These are phyloP conservation scores for Citrus cavaleriei DNA, from an alignment of 345 rosid genomes.

Conservation along the genomic window DNA sequence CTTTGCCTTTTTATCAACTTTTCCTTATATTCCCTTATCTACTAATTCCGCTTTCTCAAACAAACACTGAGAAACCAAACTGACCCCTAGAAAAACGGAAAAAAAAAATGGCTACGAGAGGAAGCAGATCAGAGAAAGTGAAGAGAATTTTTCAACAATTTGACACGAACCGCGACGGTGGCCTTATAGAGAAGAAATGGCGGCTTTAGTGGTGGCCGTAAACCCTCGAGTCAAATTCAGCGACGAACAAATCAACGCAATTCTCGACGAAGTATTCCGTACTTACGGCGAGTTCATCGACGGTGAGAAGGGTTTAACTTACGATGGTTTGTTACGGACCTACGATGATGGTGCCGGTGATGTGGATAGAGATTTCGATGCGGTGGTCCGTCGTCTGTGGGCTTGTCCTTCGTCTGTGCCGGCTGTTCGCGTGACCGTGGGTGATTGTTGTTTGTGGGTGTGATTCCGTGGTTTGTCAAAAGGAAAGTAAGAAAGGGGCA, in stretches of 20 bases:
- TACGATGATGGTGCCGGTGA: constrained; percentile 99
- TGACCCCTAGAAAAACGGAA: neutral
- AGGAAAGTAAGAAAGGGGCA: no score
- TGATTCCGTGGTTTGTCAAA: no score
- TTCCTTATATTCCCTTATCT: neutral
- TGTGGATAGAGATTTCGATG: constrained; percentile 89
- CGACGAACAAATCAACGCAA: constrained; percentile 92
- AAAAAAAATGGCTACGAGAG: constrained; percentile 61
- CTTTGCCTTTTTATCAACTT: neutral
- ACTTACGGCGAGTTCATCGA: constrained; percentile 93
- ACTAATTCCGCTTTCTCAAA: neutral
- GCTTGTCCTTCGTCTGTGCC: no score
- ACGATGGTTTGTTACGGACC: constrained; percentile 84
- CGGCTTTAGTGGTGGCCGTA: constrained; percentile 86
- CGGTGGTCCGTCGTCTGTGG: no score
- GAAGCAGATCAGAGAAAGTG: constrained; percentile 94
- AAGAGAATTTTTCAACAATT: constrained; percentile 87
- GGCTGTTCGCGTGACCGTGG: no score
- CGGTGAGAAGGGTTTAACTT: constrained; percentile 74
- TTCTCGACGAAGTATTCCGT: constrained; percentile 92
- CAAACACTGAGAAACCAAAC: neutral
- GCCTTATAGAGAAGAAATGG: constrained; percentile 92
- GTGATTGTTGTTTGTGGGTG: no score
- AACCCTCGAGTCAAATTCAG: constrained; percentile 97
- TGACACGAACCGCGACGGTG: constrained; percentile 78